These are phyloP conservation scores for Jacaranda copaia DNA, from an alignment of 257 asterid species.

Conservation along the genomic window DNA sequence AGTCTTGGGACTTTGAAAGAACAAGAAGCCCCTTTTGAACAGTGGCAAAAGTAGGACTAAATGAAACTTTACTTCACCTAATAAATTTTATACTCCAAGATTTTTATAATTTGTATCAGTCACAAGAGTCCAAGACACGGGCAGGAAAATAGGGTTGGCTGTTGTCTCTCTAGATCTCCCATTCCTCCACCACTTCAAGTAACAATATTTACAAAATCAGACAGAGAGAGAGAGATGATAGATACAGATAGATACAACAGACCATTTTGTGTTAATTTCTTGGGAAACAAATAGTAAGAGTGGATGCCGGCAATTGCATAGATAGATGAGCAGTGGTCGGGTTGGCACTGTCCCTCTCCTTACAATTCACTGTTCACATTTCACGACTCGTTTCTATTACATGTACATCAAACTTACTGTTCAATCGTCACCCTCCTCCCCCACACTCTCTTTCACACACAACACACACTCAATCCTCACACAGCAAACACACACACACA, in stretches of 20 bases:
- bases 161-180: constrained; percentile 42
- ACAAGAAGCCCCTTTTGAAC: constrained; percentile 44
- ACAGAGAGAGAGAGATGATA: background rate
- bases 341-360: constrained; percentile 41
- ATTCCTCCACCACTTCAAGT: constrained; percentile 8
- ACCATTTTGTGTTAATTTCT: constrained; percentile 27
- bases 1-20: constrained; percentile 60
- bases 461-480: too few species aligned
- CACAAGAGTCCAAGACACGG: constrained; percentile 55
- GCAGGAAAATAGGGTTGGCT: constrained; percentile 73
- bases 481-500: too few species aligned
- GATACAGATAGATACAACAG: background rate
- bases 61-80: background rate
- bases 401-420: constrained; percentile 52
- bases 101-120: background rate
- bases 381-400: constrained; percentile 32
- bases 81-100: constrained; percentile 16
- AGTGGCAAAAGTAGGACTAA: constrained; percentile 30
- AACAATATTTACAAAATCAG: background rate
- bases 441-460: background rate
- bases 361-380: constrained; percentile 46
- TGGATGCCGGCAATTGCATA: constrained; percentile 69
- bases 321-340: constrained; percentile 77
- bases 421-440: constrained; percentile 29
- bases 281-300: constrained; percentile 52